phyloP scores from a whole-genome alignment of 768 basidiomycete genomes.

The Tricholoma furcatifolium region DNA sequence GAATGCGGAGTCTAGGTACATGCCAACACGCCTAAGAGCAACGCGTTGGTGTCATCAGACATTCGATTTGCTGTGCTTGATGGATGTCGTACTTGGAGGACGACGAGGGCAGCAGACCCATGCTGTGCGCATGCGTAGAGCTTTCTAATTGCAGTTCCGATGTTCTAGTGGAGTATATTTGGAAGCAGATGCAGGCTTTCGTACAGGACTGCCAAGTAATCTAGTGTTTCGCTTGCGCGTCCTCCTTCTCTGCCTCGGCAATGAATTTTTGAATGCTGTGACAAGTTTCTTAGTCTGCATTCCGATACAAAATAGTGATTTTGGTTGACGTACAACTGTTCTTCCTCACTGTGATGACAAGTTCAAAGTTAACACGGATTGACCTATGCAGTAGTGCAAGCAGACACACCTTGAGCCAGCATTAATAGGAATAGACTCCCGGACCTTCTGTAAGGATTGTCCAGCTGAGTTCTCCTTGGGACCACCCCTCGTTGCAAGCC shows the following conservation, averaged over 20 bases:
- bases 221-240: constrained; percentile 51
- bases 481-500: constrained; percentile 54
- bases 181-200: no score
- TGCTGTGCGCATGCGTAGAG: no score
- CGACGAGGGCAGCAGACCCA: no score
- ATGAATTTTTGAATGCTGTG: constrained; percentile 79
- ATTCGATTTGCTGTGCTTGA: no score
- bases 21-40: no score
- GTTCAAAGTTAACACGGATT: constrained; percentile 11
- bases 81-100: no score
- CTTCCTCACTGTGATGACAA: constrained; percentile 64
- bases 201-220: background rate
- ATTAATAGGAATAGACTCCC: constrained; percentile 61
- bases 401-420: constrained; percentile 66
- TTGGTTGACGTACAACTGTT: constrained; percentile 65
- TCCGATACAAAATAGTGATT: background rate
- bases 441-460: constrained; percentile 54
- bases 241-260: constrained; percentile 79
- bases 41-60: no score
- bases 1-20: no score
- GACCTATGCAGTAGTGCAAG: background rate
- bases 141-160: no score
- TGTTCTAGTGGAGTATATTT: no score
- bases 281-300: constrained; percentile 31
- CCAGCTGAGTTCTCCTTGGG: constrained; percentile 46